Base-by-base conservation (phyloP, 208 protist species). In the Leishmania gerbilli region DNA sequence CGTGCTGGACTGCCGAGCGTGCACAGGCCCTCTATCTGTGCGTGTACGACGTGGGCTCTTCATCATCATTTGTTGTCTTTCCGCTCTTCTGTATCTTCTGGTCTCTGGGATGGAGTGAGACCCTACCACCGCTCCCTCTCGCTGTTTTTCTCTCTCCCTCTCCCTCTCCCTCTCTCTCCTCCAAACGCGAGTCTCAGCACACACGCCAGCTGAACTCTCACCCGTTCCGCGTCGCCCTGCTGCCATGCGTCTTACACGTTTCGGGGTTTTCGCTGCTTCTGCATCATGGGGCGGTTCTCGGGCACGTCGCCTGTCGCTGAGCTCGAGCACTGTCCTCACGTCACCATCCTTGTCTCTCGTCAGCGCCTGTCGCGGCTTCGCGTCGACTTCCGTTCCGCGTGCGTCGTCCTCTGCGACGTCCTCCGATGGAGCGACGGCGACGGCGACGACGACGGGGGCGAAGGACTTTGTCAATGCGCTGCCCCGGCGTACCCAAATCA, bases 401-500 rank as follows among this genome's bases (percentile, higher is more conserved):
- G 69, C 75, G 49, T 40, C 71, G 2, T 64, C 71, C 1, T 13
- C 74, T 11, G 45, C 71, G n/a, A 15, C 34, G 1, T 74, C 75
- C 49, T 17, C 11, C 27, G 34, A 49, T 60, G 34, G 47, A 27
- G 42, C 71, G 17, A 31, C 64, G 2, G 13, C 27, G n/a, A 2
- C 51, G 0, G 13, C 27, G n/a, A 2, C 51, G 0, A n/a, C 56
- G 21, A 65, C 6, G 34, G 37, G 56, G 1, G 19, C 3, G 15
- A 60, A 21, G 21, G 69, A 51, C 60, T 62, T 62, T 15, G n/a
- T 71, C n/a, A 89, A 88, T 58, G 65, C 82, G 34, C 81, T 91
- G 65, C 89, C 89, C 13, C 80, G 85, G 17, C 81, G 83, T 11
- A 68, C 77, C 37, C 95, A 97, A 74, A 95, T 97, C 68, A 71